phyloP scores from a whole-genome alignment of 2,329 filamentous ascomycete species.

The Acrocalymma vagum region DNA sequence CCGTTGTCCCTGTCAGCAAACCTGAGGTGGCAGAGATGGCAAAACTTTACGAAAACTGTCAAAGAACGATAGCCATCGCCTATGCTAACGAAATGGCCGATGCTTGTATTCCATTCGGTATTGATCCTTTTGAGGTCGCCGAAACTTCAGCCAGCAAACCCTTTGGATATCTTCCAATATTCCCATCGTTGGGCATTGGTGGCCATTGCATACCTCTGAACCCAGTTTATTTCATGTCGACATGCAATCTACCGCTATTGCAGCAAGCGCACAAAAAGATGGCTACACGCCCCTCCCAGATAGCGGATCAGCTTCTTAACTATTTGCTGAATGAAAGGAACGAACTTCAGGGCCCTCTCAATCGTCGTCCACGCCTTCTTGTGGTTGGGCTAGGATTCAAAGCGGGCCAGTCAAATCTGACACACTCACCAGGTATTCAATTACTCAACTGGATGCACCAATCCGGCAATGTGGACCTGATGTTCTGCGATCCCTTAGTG shows the following conservation, averaged over 20 bases:
- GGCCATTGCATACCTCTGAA: conserved; percentile 67
- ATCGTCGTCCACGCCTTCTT: conserved; percentile 53
- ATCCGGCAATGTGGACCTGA: conserved; percentile 49
- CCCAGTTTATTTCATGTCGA: conserved; percentile 59
- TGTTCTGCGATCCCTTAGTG: conserved; percentile 57
- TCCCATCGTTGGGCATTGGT: conserved; percentile 60
- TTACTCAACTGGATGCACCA: conserved; percentile 48
- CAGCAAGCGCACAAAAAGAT: conserved; percentile 55
- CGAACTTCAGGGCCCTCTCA: neutral
- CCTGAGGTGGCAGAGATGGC: conserved; percentile 67
- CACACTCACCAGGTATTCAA: conserved; percentile 58
- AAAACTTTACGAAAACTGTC: conserved; percentile 67
- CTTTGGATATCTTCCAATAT: conserved; percentile 61
- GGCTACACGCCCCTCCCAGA: conserved; percentile 50
- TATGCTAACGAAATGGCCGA: conserved; percentile 67
- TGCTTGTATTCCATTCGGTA: conserved; percentile 55
- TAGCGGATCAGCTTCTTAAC: conserved; percentile 29
- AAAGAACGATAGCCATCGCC: conserved; percentile 64
- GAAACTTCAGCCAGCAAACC: conserved; percentile 57
- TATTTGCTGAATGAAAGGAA: conserved; percentile 8
- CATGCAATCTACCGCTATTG: conserved; percentile 58
- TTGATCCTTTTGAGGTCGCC: conserved; percentile 61
- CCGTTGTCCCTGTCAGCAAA: conserved; percentile 59
- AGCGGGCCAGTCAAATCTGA: conserved; percentile 56
- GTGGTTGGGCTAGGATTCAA: conserved; percentile 64